A percentile compares a stretch with the other conserved stretches of the same genome.
Evolutionary conservation across 2,329 filamentous ascomycete species (phyloP).

Genomic region (Nemania abortiva): DNA sequence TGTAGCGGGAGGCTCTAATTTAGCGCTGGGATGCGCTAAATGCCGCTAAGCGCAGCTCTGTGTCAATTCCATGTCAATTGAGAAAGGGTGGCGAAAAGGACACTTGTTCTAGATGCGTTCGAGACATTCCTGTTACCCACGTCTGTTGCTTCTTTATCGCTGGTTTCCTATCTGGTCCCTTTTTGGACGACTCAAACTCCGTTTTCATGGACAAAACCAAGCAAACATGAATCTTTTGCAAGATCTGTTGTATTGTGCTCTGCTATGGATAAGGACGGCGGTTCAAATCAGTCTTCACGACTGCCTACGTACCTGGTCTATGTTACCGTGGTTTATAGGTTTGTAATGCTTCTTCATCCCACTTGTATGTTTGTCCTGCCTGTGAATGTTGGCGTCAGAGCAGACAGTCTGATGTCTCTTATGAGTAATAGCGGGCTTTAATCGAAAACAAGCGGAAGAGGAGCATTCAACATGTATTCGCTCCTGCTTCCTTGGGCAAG

Average conservation of each 20-base stretch:
- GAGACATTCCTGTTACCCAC: constrained; percentile 6
- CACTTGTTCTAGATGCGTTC: constrained; percentile 38
- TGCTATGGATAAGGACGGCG: not conserved
- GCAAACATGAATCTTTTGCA: not conserved
- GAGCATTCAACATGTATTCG: not conserved
- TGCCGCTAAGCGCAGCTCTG: not conserved
- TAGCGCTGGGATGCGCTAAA: constrained; percentile 4
- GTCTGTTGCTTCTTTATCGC: not conserved
- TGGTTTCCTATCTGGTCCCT: not conserved
- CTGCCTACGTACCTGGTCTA: not conserved
- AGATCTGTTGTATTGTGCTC: not conserved
- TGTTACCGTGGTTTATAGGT: not conserved
- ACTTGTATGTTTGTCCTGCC: not conserved
- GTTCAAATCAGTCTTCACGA: not conserved
- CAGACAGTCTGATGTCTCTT: not conserved
- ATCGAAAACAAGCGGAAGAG: not conserved
- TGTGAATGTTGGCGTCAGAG: not conserved
- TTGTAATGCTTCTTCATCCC: constrained; percentile 1
- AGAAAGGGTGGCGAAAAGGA: constrained; percentile 30
- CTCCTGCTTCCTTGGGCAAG: not conserved
- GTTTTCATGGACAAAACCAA: not conserved
- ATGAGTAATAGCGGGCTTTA: not conserved
- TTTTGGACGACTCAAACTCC: not conserved
- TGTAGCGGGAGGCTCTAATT: not conserved
- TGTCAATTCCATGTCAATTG: not conserved